These are phyloP conservation scores for Rosa persica DNA, from an alignment of 306 rosid genomes.

Conservation along the genomic window DNA sequence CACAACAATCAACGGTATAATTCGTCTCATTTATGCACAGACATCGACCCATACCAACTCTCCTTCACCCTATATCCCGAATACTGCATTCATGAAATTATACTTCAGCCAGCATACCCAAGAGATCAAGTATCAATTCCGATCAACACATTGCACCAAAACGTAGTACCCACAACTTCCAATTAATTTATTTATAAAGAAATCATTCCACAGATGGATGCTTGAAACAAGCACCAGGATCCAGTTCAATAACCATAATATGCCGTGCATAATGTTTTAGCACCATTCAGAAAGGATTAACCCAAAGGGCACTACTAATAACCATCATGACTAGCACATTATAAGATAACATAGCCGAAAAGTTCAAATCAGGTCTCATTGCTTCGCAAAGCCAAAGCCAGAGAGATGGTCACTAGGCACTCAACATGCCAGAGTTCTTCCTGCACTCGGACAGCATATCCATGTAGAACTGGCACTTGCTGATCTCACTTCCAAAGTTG, in stretches of 20 bases:
- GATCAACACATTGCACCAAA: background rate
- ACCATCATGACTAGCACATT: background rate
- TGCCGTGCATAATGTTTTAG: background rate
- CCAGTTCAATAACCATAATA: background rate
- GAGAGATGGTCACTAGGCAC: conserved; percentile 32
- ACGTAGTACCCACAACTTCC: background rate
- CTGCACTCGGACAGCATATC: conserved; percentile 86
- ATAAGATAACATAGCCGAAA: background rate
- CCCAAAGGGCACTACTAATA: background rate
- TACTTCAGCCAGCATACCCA: background rate
- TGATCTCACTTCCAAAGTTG: conserved; percentile 65
- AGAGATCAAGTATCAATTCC: background rate
- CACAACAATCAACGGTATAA: no score
- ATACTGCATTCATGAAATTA: no score
- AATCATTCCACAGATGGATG: background rate
- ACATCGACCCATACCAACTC: no score
- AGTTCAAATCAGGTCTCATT: background rate
- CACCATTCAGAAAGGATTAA: background rate
- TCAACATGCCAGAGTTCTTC: conserved; percentile 58
- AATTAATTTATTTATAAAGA: background rate
- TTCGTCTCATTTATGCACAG: no score
- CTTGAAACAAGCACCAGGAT: background rate
- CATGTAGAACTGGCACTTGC: conserved; percentile 97
- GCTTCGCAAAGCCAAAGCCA: background rate
- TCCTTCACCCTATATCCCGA: no score